Base-by-base conservation (phyloP, 352 stramenopile genomes). In the Globisporangium spinosum region DNA sequence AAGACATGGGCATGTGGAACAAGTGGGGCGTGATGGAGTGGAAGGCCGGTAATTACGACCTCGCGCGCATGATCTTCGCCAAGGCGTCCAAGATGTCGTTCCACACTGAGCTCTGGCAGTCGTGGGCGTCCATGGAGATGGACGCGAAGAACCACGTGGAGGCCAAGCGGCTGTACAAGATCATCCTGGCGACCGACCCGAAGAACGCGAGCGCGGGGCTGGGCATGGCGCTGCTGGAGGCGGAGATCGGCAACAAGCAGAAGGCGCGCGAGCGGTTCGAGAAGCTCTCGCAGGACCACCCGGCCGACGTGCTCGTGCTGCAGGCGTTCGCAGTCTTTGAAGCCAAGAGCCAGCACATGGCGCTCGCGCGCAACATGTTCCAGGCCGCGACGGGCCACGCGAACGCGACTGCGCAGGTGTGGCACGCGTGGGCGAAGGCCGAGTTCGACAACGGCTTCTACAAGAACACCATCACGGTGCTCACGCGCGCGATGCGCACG, bases 1-100 rank as follows among this genome's bases (percentile, higher is more conserved):
- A 87, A 23, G 86, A 96, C 76, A 94, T 96, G 86, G 82, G 78
- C 70, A 96, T 96, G 88, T 96, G 88, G 88, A 96, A 96, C 78
- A 96, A 96, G 69, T 96, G 88, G 88, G 88, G 77, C 55, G 86
- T 89, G 53, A 96, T 96, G 88, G 88, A 96, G 72, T 96, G 88
- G 88, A 92, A 93, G 56, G 87, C 83, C 3, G 85, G 82, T 0
- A 96, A 96, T 68, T 83, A 85, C 68, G 83, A 85, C 68, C 77
- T 96, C 51, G 86, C 88, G 61, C 73, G 88, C 49, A 94, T 94
- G 83, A 94, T 96, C 68, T 96, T 94, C 68, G 71, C 71, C 58
- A 94, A 94, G 66, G 85, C 85, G 15, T 76, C 83, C 49, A 87
- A 86, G 65, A 79, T 91, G 57, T 87, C 76, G 49, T 96, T 93